These are phyloP conservation scores for Alternaria ethzedia DNA, from an alignment of 2,329 filamentous ascomycete species.

Conservation along the genomic window DNA sequence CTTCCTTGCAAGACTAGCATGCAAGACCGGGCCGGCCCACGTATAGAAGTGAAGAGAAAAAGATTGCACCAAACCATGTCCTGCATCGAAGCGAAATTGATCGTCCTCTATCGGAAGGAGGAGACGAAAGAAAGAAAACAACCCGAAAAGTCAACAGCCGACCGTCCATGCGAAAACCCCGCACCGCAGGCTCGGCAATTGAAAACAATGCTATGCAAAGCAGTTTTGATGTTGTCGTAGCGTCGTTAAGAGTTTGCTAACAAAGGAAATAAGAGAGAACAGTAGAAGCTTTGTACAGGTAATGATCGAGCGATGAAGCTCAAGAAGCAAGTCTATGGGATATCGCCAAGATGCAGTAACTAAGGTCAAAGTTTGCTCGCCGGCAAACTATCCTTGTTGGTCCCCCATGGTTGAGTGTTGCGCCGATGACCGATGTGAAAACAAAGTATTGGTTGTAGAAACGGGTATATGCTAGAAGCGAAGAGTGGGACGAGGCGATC, in stretches of 20 bases:
- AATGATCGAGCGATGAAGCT: slow-evolving; percentile 31
- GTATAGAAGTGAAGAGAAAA: slow-evolving; percentile 12
- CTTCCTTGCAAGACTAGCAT: slow-evolving; percentile 5
- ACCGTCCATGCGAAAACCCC: slow-evolving; percentile 10
- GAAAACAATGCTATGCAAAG: slow-evolving; percentile 16
- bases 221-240: slow-evolving; percentile 22
- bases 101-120: slow-evolving; percentile 8
- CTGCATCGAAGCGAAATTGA: slow-evolving; percentile 27
- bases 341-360: slow-evolving; percentile 33
- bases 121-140: slow-evolving; percentile 7
- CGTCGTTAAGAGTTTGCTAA: slow-evolving; percentile 22
- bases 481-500: slow-evolving; percentile 15
- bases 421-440: slow-evolving; percentile 21
- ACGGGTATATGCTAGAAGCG: slow-evolving; percentile 34
- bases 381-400: slow-evolving; percentile 18
- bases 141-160: slow-evolving; percentile 23
- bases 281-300: slow-evolving; percentile 14
- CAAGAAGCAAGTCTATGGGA: slow-evolving; percentile 39
- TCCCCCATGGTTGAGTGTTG: slow-evolving; percentile 8
- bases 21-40: slow-evolving; percentile 11
- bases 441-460: slow-evolving; percentile 18
- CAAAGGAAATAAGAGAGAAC: slow-evolving; percentile 16
- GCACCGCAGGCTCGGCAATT: slow-evolving; percentile 3
- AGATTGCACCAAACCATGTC: slow-evolving; percentile 19
- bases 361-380: slow-evolving; percentile 22